Evolutionary conservation across 2,329 filamentous ascomycete genomes (phyloP).

Genomic region (Dryadomyces quercivorus): DNA sequence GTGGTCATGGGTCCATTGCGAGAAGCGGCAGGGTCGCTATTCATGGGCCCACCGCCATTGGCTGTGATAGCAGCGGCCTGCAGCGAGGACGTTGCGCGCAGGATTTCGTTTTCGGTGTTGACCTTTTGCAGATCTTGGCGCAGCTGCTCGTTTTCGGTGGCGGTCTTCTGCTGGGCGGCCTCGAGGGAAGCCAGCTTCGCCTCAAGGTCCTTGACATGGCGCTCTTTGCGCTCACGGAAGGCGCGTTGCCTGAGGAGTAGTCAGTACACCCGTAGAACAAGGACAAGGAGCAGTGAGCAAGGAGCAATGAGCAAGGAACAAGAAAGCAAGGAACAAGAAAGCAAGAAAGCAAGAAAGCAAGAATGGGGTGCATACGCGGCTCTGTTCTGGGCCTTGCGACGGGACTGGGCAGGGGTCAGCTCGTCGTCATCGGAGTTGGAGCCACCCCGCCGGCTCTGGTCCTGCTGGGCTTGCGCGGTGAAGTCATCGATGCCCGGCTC

Average conservation of each 20-base stretch:
- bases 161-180: slow-evolving; percentile 56
- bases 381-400: slow-evolving; percentile 49
- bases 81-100: slow-evolving; percentile 60
- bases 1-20: slow-evolving; percentile 38
- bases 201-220: slow-evolving; percentile 81
- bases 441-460: slow-evolving; percentile 21
- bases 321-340: slow-evolving; percentile 12
- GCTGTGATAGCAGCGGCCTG: slow-evolving; percentile 12
- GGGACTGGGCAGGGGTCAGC: slow-evolving; percentile 43
- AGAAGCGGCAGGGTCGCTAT: slow-evolving; percentile 27
- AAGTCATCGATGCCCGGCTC: slow-evolving; percentile 25
- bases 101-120: slow-evolving; percentile 83
- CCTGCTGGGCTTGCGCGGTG: slow-evolving; percentile 14
- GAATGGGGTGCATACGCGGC: slow-evolving; percentile 52
- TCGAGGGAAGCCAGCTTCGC: slow-evolving; percentile 70
- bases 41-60: slow-evolving; percentile 25
- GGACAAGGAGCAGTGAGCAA: too few species aligned
- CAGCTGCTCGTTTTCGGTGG: slow-evolving; percentile 75
- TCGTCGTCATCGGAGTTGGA: slow-evolving; percentile 45
- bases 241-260: slow-evolving; percentile 78
- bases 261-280: neutral
- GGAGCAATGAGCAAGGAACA: too few species aligned
- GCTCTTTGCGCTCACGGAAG: slow-evolving; percentile 91
- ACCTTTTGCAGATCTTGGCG: slow-evolving; percentile 74
- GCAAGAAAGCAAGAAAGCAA: too few species aligned